A percentile compares a stretch with the other conserved stretches of the same genome.
These are phyloP conservation scores for Penicillium decumbens DNA, from an alignment of 2,329 filamentous ascomycete species.

Conservation along the genomic window DNA sequence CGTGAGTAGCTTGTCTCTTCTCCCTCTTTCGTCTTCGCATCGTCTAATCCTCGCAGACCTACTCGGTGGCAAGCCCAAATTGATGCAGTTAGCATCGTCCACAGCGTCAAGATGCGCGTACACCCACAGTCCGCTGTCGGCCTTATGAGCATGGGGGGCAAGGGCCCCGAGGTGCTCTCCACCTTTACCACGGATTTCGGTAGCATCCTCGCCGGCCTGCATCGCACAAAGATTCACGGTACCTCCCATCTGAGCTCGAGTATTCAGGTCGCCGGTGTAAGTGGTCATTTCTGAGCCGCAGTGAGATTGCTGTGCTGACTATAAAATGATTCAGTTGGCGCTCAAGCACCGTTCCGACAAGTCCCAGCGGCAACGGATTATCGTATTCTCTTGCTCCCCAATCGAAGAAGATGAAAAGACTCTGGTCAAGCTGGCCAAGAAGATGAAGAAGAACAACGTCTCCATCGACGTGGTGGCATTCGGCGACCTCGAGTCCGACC, in stretches of 20 bases:
- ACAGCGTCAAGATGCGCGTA: constrained; percentile 88
- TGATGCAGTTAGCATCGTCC: constrained; percentile 91
- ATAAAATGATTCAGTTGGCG: constrained; percentile 61
- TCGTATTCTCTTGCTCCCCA: constrained; percentile 93
- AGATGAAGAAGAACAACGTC: constrained; percentile 98
- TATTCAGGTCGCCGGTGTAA: constrained; percentile 89
- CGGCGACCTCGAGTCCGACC: constrained; percentile 85
- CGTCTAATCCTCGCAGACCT: constrained; percentile 56
- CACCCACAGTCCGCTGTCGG: constrained; percentile 97
- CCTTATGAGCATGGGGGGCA: constrained; percentile 97
- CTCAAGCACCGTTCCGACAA: constrained; percentile 98
- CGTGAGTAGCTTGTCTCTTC: constrained; percentile 42
- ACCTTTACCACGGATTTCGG: constrained; percentile 95
- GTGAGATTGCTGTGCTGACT: background rate
- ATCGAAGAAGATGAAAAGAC: constrained; percentile 85
- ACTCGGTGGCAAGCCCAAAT: constrained; percentile 94
- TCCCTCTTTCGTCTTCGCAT: constrained; percentile 2
- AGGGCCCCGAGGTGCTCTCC: constrained; percentile 93
- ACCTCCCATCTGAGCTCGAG: constrained; percentile 83
- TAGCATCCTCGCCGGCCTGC: constrained; percentile 87
- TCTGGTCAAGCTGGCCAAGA: constrained; percentile 83
- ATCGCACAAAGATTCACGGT: constrained; percentile 90
- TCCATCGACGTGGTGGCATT: constrained; percentile 93
- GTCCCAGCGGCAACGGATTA: constrained; percentile 90
- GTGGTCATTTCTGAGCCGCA: constrained; percentile 31